Conservation (phyloP, 192 early-diverging fungal genomes). For the Linnemannia elongata region DNA sequence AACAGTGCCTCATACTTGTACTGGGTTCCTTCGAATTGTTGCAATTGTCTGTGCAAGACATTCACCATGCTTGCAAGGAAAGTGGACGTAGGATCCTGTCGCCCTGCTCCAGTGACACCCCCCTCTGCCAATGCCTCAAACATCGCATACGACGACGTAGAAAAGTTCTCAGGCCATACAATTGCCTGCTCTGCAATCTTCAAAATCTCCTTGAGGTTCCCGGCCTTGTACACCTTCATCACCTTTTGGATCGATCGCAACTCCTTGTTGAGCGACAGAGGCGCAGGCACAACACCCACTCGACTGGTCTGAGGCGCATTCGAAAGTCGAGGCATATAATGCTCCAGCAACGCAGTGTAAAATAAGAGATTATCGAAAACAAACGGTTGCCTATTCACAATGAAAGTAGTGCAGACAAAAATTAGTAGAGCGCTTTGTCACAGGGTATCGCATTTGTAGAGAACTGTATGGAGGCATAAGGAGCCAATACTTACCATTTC, state of each 20-base stretch:
- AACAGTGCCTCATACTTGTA: conserved; percentile 48
- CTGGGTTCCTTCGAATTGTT: conserved; percentile 38
- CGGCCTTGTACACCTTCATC: conserved; percentile 38
- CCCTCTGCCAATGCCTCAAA: conserved; percentile 37
- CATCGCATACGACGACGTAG: conserved; percentile 26
- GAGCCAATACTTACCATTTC: conserved; percentile 26
- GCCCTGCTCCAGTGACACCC: not conserved
- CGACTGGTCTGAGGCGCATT: conserved; percentile 31
- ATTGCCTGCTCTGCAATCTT: conserved; percentile 50
- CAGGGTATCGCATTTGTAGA: not conserved
- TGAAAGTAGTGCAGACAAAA: not conserved
- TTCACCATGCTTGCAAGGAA: conserved; percentile 35
- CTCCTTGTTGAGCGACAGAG: conserved; percentile 35
- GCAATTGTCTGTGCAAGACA: conserved; percentile 26
- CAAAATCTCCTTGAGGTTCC: conserved; percentile 46
- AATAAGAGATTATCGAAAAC: conserved; percentile 52
- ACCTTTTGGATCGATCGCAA: conserved; percentile 46
- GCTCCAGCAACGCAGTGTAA: conserved; percentile 34
- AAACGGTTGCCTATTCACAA: conserved; percentile 40
- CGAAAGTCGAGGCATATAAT: conserved; percentile 42
- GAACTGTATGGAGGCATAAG: too few species aligned
- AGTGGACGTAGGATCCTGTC: conserved; percentile 34
- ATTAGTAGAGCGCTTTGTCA: too few species aligned
- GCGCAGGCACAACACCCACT: conserved; percentile 10
- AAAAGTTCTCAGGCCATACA: conserved; percentile 45